phyloP scores from a whole-genome alignment of 2,329 filamentous ascomycete species.

The Cordyceps fumosorosea region DNA sequence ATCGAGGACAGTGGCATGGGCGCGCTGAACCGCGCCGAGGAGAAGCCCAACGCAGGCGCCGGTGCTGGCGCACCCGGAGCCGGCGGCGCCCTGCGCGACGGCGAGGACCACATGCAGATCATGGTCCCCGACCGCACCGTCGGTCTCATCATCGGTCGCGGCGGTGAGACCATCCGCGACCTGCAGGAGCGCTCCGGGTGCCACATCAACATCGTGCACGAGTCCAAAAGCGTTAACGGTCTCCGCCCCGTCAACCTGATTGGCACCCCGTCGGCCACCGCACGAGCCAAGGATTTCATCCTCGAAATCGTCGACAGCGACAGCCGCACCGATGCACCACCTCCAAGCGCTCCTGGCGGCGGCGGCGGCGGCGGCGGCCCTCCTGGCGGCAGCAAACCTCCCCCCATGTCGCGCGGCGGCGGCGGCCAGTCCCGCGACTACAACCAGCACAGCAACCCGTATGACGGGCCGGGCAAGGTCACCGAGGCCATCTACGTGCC shows the following conservation, averaged over 20 bases:
- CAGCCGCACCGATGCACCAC: constrained; percentile 50
- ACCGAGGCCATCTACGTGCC: constrained; percentile 81
- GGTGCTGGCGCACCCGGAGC: constrained; percentile 24
- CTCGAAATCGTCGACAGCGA: constrained; percentile 94
- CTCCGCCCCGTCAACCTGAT: constrained; percentile 87
- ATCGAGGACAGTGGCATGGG: constrained; percentile 67
- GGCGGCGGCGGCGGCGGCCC: constrained; percentile 20
- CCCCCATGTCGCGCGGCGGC: not conserved
- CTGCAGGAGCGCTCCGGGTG: constrained; percentile 88
- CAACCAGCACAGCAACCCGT: constrained; percentile 30
- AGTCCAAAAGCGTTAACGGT: constrained; percentile 88
- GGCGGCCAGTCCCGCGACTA: constrained; percentile 14
- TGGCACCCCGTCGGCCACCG: constrained; percentile 66
- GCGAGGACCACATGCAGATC: constrained; percentile 82
- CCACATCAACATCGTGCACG: constrained; percentile 90
- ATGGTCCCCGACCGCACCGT: constrained; percentile 94
- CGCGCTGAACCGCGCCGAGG: constrained; percentile 38
- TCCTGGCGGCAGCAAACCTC: constrained; percentile 25
- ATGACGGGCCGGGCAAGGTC: constrained; percentile 56
- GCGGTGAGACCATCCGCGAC: constrained; percentile 87
- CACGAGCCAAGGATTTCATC: constrained; percentile 77
- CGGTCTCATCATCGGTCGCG: constrained; percentile 87
- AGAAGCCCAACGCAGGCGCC: constrained; percentile 32
- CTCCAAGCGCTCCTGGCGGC: constrained; percentile 19
- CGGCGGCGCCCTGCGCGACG: constrained; percentile 56